Conservation (phyloP, 306 rosid genomes). For the Gynostemma pentaphyllum region DNA sequence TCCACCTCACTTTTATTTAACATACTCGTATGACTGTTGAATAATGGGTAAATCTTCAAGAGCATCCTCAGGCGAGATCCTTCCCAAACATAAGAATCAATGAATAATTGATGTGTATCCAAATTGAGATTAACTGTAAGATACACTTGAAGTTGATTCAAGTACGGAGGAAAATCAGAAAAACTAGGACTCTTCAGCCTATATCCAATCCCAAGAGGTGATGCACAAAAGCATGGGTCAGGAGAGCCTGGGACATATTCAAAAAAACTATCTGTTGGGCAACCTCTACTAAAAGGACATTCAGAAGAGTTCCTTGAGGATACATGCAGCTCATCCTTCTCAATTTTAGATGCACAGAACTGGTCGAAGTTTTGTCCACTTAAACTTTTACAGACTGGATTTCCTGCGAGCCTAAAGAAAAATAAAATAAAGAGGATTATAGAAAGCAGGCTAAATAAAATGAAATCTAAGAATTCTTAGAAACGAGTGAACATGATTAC, state of each 20-base stretch:
- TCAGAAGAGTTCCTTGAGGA: slow-evolving; percentile 16
- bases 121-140: slow-evolving; percentile 32
- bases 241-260: slow-evolving; percentile 50
- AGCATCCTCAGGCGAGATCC: slow-evolving; percentile 74
- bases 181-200: slow-evolving; percentile 93
- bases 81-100: slow-evolving; percentile 53
- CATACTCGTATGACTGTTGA: neutral
- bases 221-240: slow-evolving; percentile 55
- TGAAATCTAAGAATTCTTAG: neutral
- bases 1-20: slow-evolving; percentile 45
- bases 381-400: slow-evolving; percentile 59
- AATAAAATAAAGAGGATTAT: slow-evolving; percentile 9
- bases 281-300: slow-evolving; percentile 21
- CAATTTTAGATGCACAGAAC: slow-evolving; percentile 40
- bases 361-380: slow-evolving; percentile 25
- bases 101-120: slow-evolving; percentile 34
- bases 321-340: slow-evolving; percentile 4
- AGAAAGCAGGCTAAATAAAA: neutral
- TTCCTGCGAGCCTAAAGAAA: slow-evolving; percentile 59
- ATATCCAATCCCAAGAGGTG: slow-evolving; percentile 64
- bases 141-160: slow-evolving; percentile 21
- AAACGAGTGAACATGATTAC: neutral
- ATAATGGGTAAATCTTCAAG: slow-evolving; percentile 60
- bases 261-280: slow-evolving; percentile 47
- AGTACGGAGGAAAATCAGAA: slow-evolving; percentile 57